phyloP scores from a whole-genome alignment of 202 grass and related monocot genomes.

The Zizania palustris region DNA sequence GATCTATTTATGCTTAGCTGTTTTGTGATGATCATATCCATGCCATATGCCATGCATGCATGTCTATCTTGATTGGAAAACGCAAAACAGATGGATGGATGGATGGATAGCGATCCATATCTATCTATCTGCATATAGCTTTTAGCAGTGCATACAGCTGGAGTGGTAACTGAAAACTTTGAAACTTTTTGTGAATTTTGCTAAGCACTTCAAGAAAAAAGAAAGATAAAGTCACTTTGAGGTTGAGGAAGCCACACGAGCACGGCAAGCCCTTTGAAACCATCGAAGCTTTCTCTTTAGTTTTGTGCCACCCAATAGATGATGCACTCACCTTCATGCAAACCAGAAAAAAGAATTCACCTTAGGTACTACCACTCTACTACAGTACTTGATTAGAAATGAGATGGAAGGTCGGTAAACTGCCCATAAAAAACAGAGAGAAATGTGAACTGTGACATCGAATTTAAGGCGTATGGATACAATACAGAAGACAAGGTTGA shows the following conservation, averaged over 20 bases:
- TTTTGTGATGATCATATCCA: background rate
- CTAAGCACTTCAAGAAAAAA: slow-evolving; percentile 34
- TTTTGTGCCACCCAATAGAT: slow-evolving; percentile 30
- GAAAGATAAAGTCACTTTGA: slow-evolving; percentile 17
- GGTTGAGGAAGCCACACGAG: background rate
- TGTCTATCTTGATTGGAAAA: background rate
- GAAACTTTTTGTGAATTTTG: background rate
- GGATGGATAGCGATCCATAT: background rate
- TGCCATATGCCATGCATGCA: background rate
- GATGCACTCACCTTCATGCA: slow-evolving; percentile 10
- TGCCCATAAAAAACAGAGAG: background rate
- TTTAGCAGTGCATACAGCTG: too few relatives aligned
- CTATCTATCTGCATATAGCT: background rate
- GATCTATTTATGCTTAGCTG: background rate
- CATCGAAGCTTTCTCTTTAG: slow-evolving; percentile 3
- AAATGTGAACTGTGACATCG: background rate
- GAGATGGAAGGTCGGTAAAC: background rate
- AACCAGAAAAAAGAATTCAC: background rate
- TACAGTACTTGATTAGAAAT: background rate
- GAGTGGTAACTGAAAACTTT: background rate
- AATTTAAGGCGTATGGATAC: too few relatives aligned
- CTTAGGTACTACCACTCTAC: background rate
- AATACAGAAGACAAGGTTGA: too few relatives aligned
- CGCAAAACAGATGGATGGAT: background rate
- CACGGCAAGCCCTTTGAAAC: slow-evolving; percentile 36